Conservation (phyloP, 257 asterid genomes). For the Ballota nigra region DNA sequence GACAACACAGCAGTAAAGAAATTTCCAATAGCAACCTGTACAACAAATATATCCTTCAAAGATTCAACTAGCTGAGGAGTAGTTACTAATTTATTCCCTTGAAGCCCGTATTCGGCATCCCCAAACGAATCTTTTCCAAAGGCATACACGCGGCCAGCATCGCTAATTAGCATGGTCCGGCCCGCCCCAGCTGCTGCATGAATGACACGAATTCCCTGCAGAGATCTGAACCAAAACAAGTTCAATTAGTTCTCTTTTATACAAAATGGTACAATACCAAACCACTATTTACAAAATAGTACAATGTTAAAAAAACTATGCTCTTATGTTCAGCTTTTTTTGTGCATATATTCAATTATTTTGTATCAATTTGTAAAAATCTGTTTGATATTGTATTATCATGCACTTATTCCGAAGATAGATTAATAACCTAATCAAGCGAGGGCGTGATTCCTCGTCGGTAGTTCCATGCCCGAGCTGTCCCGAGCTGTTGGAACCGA, state of each 20-base stretch:
- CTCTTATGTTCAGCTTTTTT: too few relatives aligned
- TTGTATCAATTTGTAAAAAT: too few relatives aligned
- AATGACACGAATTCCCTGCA: slow-evolving; percentile 83
- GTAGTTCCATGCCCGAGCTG: slow-evolving; percentile 94
- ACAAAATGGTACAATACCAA: too few relatives aligned
- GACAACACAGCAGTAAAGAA: slow-evolving; percentile 96
- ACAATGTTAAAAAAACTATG: too few relatives aligned
- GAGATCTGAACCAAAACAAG: slow-evolving; percentile 61
- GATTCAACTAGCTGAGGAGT: slow-evolving; percentile 86
- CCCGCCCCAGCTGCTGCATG: slow-evolving; percentile 97
- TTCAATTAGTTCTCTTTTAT: slow-evolving; percentile 16
- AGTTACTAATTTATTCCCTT: slow-evolving; percentile 63
- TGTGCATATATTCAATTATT: too few relatives aligned
- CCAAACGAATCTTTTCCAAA: slow-evolving; percentile 91
- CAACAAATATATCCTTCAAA: slow-evolving; percentile 85
- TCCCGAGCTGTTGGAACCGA: slow-evolving; percentile 89
- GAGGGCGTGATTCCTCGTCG: slow-evolving; percentile 74
- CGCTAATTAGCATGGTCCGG: slow-evolving; percentile 85
- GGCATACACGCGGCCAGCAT: slow-evolving; percentile 79
- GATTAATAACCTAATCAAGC: slow-evolving; percentile 70
- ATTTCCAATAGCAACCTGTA: slow-evolving; percentile 96
- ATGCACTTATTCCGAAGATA: too few relatives aligned
- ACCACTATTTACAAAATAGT: too few relatives aligned
- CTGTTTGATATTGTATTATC: too few relatives aligned
- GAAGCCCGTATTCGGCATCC: slow-evolving; percentile 77